Conservation (phyloP, 2,329 filamentous ascomycete species). For the Aspergillus sp. region DNA sequence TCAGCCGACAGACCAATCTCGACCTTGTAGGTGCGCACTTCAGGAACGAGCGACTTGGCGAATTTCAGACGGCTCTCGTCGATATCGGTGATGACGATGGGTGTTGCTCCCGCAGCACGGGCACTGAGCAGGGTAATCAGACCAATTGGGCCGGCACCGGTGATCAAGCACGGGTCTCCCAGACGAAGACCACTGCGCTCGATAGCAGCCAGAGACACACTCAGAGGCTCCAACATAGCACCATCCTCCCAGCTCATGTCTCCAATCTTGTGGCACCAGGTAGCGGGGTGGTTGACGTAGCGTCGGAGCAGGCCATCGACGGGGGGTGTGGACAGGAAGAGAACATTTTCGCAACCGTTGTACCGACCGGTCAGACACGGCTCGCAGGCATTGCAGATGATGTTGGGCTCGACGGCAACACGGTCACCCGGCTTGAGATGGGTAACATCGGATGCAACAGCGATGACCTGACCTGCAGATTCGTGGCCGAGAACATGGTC, state of each 20-base stretch:
- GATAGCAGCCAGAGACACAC: conserved; percentile 82
- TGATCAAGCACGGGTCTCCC: conserved; percentile 83
- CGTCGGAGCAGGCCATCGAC: conserved; percentile 80
- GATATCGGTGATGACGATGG: conserved; percentile 91
- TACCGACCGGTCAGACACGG: conserved; percentile 89
- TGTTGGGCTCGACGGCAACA: conserved; percentile 88
- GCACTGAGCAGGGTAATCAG: conserved; percentile 82
- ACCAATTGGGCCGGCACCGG: conserved; percentile 90
- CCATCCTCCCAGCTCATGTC: conserved; percentile 90
- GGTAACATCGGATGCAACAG: conserved; percentile 68
- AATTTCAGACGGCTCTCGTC: conserved; percentile 80
- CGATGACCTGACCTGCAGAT: conserved; percentile 72
- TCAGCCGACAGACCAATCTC: conserved; percentile 51
- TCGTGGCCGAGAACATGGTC: conserved; percentile 95
- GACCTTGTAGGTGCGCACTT: conserved; percentile 65
- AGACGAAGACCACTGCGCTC: conserved; percentile 75
- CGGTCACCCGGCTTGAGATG: conserved; percentile 78
- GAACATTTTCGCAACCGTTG: conserved; percentile 84
- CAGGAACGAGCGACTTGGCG: conserved; percentile 76
- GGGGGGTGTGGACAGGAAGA: conserved; percentile 87
- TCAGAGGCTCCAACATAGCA: conserved; percentile 83
- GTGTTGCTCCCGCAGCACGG: conserved; percentile 80
- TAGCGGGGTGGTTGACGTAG: conserved; percentile 90
- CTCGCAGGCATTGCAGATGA: conserved; percentile 87
- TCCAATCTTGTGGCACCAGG: conserved; percentile 95